Base-by-base conservation (phyloP, 2,329 filamentous ascomycete genomes). In the Chalaropsis ovoidea region DNA sequence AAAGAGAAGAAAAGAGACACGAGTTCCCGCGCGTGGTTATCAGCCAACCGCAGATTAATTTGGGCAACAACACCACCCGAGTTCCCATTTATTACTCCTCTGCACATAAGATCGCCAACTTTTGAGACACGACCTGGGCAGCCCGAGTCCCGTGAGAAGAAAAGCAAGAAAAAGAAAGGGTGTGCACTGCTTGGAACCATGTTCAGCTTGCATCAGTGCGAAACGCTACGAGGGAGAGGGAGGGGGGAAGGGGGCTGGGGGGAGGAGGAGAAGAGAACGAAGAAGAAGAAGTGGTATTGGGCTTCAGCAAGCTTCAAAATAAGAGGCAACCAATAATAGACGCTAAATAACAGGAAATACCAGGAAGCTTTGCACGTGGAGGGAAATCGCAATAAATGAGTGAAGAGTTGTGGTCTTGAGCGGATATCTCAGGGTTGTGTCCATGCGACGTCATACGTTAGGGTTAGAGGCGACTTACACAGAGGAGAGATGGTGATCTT, bases 181-280 rank as follows among this genome's bases (percentile, higher is more conserved):
- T 45, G 43, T 45, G 43, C n/a, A 19, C 43, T 19, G 13, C 2
- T 45, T 56, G 52, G 52, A 56, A 56, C 52, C 52, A 56, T 56
- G 52, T 56, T 56, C 52, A 56, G 52, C 52, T 56, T 56, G 52
- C 52, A 56, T 56, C 52, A 56, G 52, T 56, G 52, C 52, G 52
- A 56, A 35, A 56, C 52, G 52, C 52, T 56, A 31, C 52, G 24
- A 56, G 27, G 52, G 52, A 15, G 27, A 35, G 15, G 52, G 52
- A 8, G 52, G 24, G 47, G 52, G 24, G 27, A 15, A 56, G 52
- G 52, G 27, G 52, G 52, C 27, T 56, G 52, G 52, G 52, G 52
- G 10, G 47, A 17, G 4, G 24, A 31, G 49, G 22, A 7, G 49
- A 31, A 5, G 8, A 10, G 8, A 7, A 35, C 3, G 31, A 43